These are phyloP conservation scores for Phaeosphaeria sp. DNA, from an alignment of 2,329 filamentous ascomycete genomes.

Conservation along the genomic window DNA sequence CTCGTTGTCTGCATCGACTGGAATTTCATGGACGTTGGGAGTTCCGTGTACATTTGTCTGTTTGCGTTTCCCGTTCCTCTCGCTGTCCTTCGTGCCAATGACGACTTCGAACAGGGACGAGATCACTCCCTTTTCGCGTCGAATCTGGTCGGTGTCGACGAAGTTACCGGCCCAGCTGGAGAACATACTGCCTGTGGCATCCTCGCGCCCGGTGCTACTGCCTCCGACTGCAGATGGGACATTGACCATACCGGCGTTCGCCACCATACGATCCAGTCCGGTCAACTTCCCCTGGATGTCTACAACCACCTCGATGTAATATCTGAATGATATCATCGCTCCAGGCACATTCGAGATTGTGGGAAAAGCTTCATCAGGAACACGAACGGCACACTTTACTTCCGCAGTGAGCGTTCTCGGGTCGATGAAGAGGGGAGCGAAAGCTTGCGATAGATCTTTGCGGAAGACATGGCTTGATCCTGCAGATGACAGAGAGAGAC, in stretches of 20 bases:
- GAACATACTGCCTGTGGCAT: slow-evolving; percentile 54
- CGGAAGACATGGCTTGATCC: slow-evolving; percentile 92
- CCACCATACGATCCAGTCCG: slow-evolving; percentile 72
- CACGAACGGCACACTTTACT: slow-evolving; percentile 81
- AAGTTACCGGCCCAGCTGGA: slow-evolving; percentile 71
- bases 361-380: slow-evolving; percentile 90
- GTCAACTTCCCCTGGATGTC: slow-evolving; percentile 88
- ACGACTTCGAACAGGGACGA: slow-evolving; percentile 85
- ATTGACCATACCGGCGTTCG: slow-evolving; percentile 61
- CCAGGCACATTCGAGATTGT: slow-evolving; percentile 90
- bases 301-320: slow-evolving; percentile 90
- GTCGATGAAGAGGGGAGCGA: slow-evolving; percentile 87
- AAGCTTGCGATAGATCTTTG: slow-evolving; percentile 90
- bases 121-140: slow-evolving; percentile 91
- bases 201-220: slow-evolving; percentile 44
- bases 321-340: slow-evolving; percentile 93
- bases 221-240: slow-evolving; percentile 51
- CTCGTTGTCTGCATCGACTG: slow-evolving; percentile 20
- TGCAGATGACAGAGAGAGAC: slow-evolving; percentile 83
- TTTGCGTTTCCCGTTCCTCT: slow-evolving; percentile 57
- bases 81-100: slow-evolving; percentile 84
- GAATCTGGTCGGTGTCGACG: slow-evolving; percentile 84
- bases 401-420: slow-evolving; percentile 78
- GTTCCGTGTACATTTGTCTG: slow-evolving; percentile 26
- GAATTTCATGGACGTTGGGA: slow-evolving; percentile 30